Percentiles rank a stretch among this genome's conserved stretches.
These are phyloP conservation scores for Staphylotrichum longicolle DNA, from an alignment of 495 filamentous ascomycete species.

Conservation along the genomic window DNA sequence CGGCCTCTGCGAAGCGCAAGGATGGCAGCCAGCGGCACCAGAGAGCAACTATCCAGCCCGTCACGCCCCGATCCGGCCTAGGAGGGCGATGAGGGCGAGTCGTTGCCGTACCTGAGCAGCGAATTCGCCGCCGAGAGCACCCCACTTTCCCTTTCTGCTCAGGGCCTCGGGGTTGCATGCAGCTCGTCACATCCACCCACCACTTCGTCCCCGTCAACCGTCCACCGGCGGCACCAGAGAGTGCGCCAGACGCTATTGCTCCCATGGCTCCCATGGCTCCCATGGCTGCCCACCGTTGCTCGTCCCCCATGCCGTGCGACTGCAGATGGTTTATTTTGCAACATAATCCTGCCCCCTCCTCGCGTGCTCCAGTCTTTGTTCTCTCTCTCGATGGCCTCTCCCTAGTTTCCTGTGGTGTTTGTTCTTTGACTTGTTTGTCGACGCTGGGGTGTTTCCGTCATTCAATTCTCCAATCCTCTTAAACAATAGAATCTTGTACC, in stretches of 20 bases:
- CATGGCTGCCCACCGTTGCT: no score
- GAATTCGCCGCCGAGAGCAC: conserved; percentile 1
- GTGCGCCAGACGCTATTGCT: not conserved
- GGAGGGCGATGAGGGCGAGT: conserved; percentile 1
- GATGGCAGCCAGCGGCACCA: conserved; percentile 21
- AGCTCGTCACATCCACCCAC: conserved; percentile 17
- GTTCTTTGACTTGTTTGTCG: not conserved
- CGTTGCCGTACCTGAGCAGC: conserved; percentile 12
- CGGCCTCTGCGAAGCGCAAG: not conserved
- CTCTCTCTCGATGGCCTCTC: not conserved
- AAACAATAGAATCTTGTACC: not conserved
- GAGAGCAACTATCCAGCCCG: conserved; percentile 15
- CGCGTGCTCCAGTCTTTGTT: not conserved
- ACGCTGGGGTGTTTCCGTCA: not conserved
- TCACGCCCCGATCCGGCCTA: conserved; percentile 28
- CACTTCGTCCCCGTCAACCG: not conserved
- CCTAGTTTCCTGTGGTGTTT: not conserved
- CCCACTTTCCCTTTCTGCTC: conserved; percentile 18
- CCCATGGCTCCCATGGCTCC: no score
- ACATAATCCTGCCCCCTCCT: not conserved
- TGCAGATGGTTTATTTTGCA: not conserved
- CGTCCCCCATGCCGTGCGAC: no score
- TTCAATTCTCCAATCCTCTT: conserved; percentile 14
- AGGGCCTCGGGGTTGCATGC: conserved; percentile 1
- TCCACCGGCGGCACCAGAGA: conserved; percentile 17